Conservation (phyloP, 306 rosid genomes). For the Cyclanthera cordifolia region DNA sequence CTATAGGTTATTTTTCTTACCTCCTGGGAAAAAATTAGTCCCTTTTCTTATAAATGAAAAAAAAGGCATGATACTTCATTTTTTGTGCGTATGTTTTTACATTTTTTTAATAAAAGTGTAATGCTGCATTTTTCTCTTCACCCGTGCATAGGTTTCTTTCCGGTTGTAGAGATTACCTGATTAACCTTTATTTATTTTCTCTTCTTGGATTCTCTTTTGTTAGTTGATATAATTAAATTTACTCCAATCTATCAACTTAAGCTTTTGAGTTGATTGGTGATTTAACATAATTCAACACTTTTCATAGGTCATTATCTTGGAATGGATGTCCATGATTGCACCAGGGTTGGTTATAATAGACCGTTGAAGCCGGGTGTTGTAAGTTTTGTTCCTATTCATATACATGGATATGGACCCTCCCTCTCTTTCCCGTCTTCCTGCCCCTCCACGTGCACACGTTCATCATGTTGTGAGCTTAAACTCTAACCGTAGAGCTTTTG, state of each 20-base stretch:
- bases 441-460: background rate
- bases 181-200: background rate
- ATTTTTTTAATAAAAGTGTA: too few relatives aligned
- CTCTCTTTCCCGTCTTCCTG: background rate
- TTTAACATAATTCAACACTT: too few relatives aligned
- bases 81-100: background rate
- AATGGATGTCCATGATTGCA: slow-evolving; percentile 88
- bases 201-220: background rate
- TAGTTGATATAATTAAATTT: too few relatives aligned
- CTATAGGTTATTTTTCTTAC: slow-evolving; percentile 47
- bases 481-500: background rate
- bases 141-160: background rate
- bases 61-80: background rate
- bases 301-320: slow-evolving; percentile 83
- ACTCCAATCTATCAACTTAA: too few relatives aligned
- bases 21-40: slow-evolving; percentile 6
- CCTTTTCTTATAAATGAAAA: slow-evolving; percentile 3
- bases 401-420: background rate
- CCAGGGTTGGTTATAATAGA: slow-evolving; percentile 43
- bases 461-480: background rate
- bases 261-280: too few relatives aligned
- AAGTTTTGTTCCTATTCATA: slow-evolving; percentile 39
- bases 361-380: slow-evolving; percentile 89
- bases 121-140: background rate
- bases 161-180: background rate